Conservation (phyloP, 2,329 filamentous ascomycete species). For the Fusarium guadeloupense region DNA sequence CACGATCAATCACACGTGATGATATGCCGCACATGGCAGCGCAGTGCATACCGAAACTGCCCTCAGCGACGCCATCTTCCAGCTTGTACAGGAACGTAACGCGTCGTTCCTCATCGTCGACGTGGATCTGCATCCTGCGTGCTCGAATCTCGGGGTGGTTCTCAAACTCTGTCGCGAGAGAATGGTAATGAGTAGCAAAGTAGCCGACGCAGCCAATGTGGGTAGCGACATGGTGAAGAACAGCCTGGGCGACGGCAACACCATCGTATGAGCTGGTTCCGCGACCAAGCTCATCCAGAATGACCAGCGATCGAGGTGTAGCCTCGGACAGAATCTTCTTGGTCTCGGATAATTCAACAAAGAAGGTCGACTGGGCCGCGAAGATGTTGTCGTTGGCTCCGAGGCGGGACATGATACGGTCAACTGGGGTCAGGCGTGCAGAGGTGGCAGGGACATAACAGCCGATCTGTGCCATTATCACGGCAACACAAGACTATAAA, state of each 20-base stretch:
- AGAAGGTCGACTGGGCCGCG: slow-evolving; percentile 96
- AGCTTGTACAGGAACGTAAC: slow-evolving; percentile 97
- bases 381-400: slow-evolving; percentile 99
- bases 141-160: slow-evolving; percentile 87
- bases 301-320: slow-evolving; percentile 91
- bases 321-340: slow-evolving; percentile 98
- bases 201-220: slow-evolving; percentile 95
- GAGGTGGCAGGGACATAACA: slow-evolving; percentile 88
- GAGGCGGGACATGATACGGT: slow-evolving; percentile 98
- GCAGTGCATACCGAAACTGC: slow-evolving; percentile 99
- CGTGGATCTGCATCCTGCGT: slow-evolving; percentile 92
- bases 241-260: slow-evolving; percentile 94
- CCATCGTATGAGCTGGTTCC: slow-evolving; percentile 96
- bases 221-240: slow-evolving; percentile 93
- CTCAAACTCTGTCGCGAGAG: slow-evolving; percentile 88
- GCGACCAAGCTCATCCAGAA: slow-evolving; percentile 93
- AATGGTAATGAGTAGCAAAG: slow-evolving; percentile 98
- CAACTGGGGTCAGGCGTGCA: slow-evolving; percentile 86
- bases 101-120: slow-evolving; percentile 83
- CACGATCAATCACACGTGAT: slow-evolving; percentile 80
- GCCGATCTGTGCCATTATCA: slow-evolving; percentile 97
- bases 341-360: slow-evolving; percentile 95
- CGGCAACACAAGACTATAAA: slow-evolving; percentile 84
- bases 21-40: slow-evolving; percentile 98
- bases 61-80: slow-evolving; percentile 92